Evolutionary conservation across 2,329 filamentous ascomycete genomes (phyloP).

Genomic region (Diaporthe citriasiana): DNA sequence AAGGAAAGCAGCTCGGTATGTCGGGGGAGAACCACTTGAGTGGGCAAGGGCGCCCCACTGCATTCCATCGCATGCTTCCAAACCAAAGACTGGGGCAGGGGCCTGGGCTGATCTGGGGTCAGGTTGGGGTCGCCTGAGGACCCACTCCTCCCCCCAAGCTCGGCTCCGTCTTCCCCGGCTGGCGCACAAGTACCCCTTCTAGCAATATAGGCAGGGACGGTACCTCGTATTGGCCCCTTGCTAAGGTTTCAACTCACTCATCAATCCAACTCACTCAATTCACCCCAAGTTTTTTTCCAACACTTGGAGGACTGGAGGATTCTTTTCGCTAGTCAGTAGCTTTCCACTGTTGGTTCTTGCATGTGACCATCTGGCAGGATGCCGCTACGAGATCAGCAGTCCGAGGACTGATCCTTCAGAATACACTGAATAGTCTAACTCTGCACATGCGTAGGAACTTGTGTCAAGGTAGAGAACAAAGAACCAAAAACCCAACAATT

Average conservation of each 20-base stretch:
- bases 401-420: not conserved
- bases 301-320: not conserved
- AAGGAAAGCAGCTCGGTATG: not conserved
- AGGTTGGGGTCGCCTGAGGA: slow-evolving; percentile 20
- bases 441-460: not conserved
- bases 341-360: not conserved
- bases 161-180: slow-evolving; percentile 44
- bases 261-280: no score
- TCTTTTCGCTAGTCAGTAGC: not conserved
- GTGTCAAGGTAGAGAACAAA: not conserved
- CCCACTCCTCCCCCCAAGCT: slow-evolving; percentile 25
- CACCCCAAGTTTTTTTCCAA: not conserved
- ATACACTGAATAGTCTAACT: not conserved
- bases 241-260: not conserved
- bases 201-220: not conserved
- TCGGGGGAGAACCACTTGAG: not conserved
- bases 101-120: slow-evolving; percentile 28
- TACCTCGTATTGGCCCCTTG: not conserved
- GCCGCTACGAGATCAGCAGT: not conserved
- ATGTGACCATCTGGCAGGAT: slow-evolving; percentile 11
- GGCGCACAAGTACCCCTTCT: not conserved
- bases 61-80: not conserved
- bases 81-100: not conserved
- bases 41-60: not conserved
- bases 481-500: not conserved